Conservation (phyloP, 108 stramenopile genomes). For the Stephanodiscus minutulus region DNA sequence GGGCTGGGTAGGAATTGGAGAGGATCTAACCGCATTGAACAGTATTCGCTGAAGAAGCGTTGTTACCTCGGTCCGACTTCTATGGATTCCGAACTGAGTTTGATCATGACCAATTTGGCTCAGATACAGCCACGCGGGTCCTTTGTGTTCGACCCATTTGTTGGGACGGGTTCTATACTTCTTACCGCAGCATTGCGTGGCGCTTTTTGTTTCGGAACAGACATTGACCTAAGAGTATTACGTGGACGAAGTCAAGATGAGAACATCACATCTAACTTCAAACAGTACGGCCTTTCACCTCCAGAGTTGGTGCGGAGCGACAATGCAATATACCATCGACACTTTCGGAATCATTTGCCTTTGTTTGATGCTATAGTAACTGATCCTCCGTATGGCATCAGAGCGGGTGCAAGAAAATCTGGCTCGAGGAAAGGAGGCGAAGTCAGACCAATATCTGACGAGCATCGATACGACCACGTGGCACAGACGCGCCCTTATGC, state of each 20-base stretch:
- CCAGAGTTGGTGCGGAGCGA: slow-evolving; percentile 95
- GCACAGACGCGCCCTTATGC: slow-evolving; percentile 88
- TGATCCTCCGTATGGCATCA: slow-evolving; percentile 88
- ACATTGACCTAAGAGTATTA: slow-evolving; percentile 94
- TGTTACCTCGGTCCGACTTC: slow-evolving; percentile 95
- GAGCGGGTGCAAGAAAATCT: slow-evolving; percentile 93
- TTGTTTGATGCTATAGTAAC: slow-evolving; percentile 86
- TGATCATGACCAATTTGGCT: slow-evolving; percentile 95
- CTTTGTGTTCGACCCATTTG: slow-evolving; percentile 94
- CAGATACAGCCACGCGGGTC: slow-evolving; percentile 53
- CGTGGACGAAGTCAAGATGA: slow-evolving; percentile 75
- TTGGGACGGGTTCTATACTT: slow-evolving; percentile 96
- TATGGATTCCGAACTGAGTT: slow-evolving; percentile 94
- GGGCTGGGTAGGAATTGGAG: slow-evolving; percentile 58
- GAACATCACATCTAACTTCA: slow-evolving; percentile 84
- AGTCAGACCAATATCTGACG: slow-evolving; percentile 67
- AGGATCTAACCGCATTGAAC: slow-evolving; percentile 59
- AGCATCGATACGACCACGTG: slow-evolving; percentile 90
- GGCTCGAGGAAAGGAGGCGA: slow-evolving; percentile 59
- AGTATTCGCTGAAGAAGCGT: slow-evolving; percentile 91
- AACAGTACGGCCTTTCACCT: slow-evolving; percentile 80
- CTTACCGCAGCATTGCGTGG: slow-evolving; percentile 89
- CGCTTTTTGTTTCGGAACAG: slow-evolving; percentile 89
- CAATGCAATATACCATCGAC: slow-evolving; percentile 85
- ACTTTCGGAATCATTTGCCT: slow-evolving; percentile 63